Base-by-base conservation (phyloP, 148 eudicot genomes). In the Rhododendron ferrugineum region DNA sequence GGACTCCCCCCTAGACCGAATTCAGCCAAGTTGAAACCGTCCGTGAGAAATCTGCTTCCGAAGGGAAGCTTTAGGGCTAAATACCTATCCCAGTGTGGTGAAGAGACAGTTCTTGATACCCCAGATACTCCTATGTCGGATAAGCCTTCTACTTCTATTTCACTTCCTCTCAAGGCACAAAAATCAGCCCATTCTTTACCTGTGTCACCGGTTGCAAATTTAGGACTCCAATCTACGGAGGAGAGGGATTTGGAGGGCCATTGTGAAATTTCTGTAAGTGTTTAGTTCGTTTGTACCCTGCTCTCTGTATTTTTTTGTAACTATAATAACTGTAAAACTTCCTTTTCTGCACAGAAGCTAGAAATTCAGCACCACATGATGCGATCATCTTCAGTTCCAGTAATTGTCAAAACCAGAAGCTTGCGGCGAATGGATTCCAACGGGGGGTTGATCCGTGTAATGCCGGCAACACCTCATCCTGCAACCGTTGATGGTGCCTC, bases 351-450 rank as follows among this genome's bases (percentile, higher is more conserved):
- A 11, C 83, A 88, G 89, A 86, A 85, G 79, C 68, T 79, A n/a
- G 89, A 78, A 79, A 83, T 46, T 72, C 87, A 87, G 77, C 81
- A 82, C 22, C 85, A 54, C 32, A 89, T 91, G 88, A 88, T 56
- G 9, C 93, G 90, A 64, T 91, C 93, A 26, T 82, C 87, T 54
- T 91, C 93, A 42, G 93, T 88, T 68, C 93, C 93, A 60, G 68
- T 87, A 82, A 89, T 85, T 87, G 87, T 91, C 42, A 91, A 87
- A 86, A 64, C 86, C 64, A 84, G 88, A 89, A 88, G 90, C 87
- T 89, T 88, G 70, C 87, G 84, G 82, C 81, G 85, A 85, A 86
- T 52, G 64, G 85, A 84, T 74, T 91, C 93, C n/a, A 30, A 86
- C 6, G 90, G 91, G 62, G 83, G 85, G 44, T 72, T 91, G 82